Evolutionary conservation across 73 alveolate genomes (phyloP).

Genomic region (Breviolum minutum): DNA sequence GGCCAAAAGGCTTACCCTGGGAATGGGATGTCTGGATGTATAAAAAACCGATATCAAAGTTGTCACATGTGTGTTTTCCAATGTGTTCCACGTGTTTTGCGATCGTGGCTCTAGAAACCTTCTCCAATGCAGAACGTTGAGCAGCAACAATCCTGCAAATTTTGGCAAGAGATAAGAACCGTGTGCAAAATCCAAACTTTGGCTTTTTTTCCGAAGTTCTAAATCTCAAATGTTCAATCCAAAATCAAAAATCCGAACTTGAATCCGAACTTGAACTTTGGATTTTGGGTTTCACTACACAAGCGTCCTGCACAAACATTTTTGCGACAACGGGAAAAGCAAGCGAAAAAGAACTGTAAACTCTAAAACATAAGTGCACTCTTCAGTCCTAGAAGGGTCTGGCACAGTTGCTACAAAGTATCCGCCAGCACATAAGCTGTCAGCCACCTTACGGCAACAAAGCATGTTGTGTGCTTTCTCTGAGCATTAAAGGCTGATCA

Average conservation of each 20-base stretch:
- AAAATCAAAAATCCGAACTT: too few relatives aligned
- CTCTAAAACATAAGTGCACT: not conserved
- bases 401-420: conserved; percentile 78
- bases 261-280: too few relatives aligned
- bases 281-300: too few relatives aligned
- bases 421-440: conserved; percentile 68
- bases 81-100: not conserved
- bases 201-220: too few relatives aligned
- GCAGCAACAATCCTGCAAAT: conserved; percentile 8
- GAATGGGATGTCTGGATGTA: not conserved
- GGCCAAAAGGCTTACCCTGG: conserved; percentile 35
- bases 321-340: too few relatives aligned
- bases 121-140: conserved; percentile 17
- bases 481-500: not conserved
- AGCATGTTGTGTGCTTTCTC: not conserved
- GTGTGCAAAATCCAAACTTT: too few relatives aligned
- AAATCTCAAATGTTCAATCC: too few relatives aligned
- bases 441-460: not conserved
- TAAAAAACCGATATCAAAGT: not conserved
- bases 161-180: not conserved
- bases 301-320: too few relatives aligned
- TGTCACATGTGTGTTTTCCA: not conserved
- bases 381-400: not conserved
- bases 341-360: too few relatives aligned
- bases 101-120: not conserved